Conservation (phyloP, 176 grass and related monocot genomes). For the Echinochloa phyllopogon region DNA sequence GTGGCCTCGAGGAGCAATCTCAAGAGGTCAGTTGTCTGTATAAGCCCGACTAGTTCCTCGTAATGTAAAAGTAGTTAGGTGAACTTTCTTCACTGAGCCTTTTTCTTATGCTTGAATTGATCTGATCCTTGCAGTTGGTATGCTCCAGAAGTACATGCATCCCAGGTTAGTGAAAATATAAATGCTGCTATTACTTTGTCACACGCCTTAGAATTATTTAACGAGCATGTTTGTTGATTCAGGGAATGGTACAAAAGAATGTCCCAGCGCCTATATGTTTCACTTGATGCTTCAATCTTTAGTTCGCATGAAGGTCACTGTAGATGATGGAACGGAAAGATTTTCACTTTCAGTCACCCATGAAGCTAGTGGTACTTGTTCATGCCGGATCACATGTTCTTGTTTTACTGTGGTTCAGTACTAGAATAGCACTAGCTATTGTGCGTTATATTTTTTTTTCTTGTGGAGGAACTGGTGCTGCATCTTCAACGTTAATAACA, state of each 20-base stretch:
- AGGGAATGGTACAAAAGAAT: constrained; percentile 51
- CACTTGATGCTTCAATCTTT: constrained; percentile 58
- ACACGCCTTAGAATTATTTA: constrained; percentile 19
- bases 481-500: constrained; percentile 23
- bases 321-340: constrained; percentile 59
- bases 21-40: constrained; percentile 39
- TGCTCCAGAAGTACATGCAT: constrained; percentile 36
- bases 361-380: constrained; percentile 74
- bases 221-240: constrained; percentile 32
- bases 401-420: constrained; percentile 17
- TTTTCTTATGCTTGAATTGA: constrained; percentile 45
- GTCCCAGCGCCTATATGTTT: constrained; percentile 44
- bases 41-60: constrained; percentile 17
- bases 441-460: not conserved
- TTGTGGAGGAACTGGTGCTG: not conserved
- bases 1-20: constrained; percentile 23
- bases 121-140: constrained; percentile 54
- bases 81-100: constrained; percentile 28
- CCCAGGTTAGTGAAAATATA: constrained; percentile 58
- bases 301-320: constrained; percentile 68
- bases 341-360: constrained; percentile 57
- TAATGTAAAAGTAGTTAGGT: constrained; percentile 27
- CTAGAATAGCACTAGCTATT: not conserved
- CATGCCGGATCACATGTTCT: constrained; percentile 28
- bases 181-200: constrained; percentile 4